Evolutionary conservation across 2,329 filamentous ascomycete genomes (phyloP).

Genomic region (Calonectria pteridis): DNA sequence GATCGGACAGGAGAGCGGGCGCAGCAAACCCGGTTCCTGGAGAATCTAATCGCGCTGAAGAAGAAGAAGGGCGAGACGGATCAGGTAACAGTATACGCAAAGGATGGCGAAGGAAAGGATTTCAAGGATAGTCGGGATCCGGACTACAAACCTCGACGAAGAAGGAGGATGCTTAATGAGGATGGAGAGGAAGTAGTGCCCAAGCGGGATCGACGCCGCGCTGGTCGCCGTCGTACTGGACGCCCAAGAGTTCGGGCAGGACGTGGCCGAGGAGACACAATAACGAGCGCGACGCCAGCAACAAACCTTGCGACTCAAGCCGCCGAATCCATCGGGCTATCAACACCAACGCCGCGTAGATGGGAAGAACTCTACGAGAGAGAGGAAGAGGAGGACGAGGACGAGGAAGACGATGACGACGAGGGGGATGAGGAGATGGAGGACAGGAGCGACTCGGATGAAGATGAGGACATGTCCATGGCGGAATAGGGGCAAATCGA

Average conservation of each 20-base stretch:
- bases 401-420: constrained; percentile 45
- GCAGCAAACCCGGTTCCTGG: constrained; percentile 69
- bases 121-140: constrained; percentile 57
- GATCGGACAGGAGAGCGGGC: constrained; percentile 62
- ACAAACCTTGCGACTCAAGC: constrained; percentile 13
- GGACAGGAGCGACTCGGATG: constrained; percentile 39
- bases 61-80: constrained; percentile 73
- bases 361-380: constrained; percentile 49
- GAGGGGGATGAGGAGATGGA: constrained; percentile 44
- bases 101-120: constrained; percentile 56
- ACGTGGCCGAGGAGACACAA: constrained; percentile 29
- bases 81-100: constrained; percentile 71
- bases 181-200: constrained; percentile 43
- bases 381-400: constrained; percentile 39
- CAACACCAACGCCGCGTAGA: constrained; percentile 50
- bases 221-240: constrained; percentile 35
- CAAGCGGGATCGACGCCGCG: constrained; percentile 33
- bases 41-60: constrained; percentile 75
- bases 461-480: constrained; percentile 46
- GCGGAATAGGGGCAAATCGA: constrained; percentile 26
- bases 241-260: constrained; percentile 38
- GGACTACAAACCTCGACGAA: constrained; percentile 52
- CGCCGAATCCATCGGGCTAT: constrained; percentile 39
- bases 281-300: constrained; percentile 1
- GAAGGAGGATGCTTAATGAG: constrained; percentile 42